Base-by-base conservation (phyloP, 1,284 basidiomycete genomes). In the Lignosus rhinocerotis region DNA sequence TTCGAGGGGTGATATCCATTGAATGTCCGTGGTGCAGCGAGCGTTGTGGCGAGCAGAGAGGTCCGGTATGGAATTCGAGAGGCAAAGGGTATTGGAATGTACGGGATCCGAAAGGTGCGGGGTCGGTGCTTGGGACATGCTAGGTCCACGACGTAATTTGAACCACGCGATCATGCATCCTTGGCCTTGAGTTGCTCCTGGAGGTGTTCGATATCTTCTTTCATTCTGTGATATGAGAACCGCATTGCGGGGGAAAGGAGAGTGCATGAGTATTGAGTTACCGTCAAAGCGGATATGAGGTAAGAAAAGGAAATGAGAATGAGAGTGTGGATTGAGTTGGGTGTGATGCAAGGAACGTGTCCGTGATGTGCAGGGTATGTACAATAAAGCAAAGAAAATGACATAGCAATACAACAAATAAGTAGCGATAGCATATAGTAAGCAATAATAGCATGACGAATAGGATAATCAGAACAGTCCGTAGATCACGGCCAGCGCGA, bases 201-300 rank as follows among this genome's bases (percentile, higher is more conserved):
- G 58, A 81, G 74, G 46, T 72, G 70, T 51, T 83, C 83, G 61
- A 87, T 62, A 64, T 90, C 87, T 70, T 83, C 86, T 63, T 85
- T 85, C 71, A 89, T 76, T 77, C 87, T 90, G 75, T 61, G 25
- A 70, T 11, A 67, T 50, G 32, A 61, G 64, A 56, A 77, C 70
- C 65, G 80, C 63, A 57, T 45, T 43, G 45, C 46, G 61, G 48
- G 32, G 52, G 50, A 58, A 63, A 58, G 46, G 62, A 67, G 63
- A 56, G 68, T 78, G 80, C 68, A 80, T 74, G 68, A 80, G 76
- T 64, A 76, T 76, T 77, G 78, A 67, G 80, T 73, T 69, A 80
- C 75, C 68, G 73, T 69, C 67, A 52, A 53, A 47, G 62, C 39
- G 52, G 41, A 43, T 21, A 55, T 59, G 59, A 47, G 42, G 56